Conservation (phyloP, 202 grass and related monocot species). For the Hordeum pubiflorum region DNA sequence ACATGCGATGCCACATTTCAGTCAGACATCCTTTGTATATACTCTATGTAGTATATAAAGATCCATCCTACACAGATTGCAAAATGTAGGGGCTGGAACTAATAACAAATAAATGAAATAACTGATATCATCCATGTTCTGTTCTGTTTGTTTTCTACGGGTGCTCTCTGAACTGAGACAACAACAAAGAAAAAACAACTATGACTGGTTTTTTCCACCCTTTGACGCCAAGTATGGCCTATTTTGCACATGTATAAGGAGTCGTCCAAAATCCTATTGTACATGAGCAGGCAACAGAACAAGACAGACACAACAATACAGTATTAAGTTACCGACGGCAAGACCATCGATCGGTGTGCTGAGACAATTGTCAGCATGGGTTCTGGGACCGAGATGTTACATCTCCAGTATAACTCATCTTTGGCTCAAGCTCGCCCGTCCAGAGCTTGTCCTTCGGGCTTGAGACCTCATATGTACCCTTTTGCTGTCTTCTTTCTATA, state of each 20-base stretch:
- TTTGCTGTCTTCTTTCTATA: background rate
- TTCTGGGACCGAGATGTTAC: background rate
- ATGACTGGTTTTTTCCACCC: background rate
- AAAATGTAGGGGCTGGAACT: conserved; percentile 1
- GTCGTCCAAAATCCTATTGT: background rate
- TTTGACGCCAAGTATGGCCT: background rate
- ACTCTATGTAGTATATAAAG: background rate
- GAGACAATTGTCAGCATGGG: background rate
- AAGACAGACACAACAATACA: conserved; percentile 3
- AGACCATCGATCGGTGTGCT: background rate
- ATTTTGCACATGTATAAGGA: conserved; percentile 9
- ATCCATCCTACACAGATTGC: conserved; percentile 5
- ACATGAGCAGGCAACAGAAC: background rate
- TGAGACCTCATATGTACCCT: background rate
- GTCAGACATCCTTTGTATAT: background rate
- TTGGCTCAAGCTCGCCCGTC: background rate
- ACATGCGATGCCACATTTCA: background rate
- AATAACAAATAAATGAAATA: background rate
- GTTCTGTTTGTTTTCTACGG: background rate
- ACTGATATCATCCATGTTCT: background rate
- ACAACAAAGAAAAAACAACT: background rate
- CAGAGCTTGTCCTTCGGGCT: background rate
- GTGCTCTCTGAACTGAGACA: background rate
- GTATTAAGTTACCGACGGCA: background rate
- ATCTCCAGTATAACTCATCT: background rate